These are phyloP conservation scores for Penicillium sp. DNA, from an alignment of 2,329 filamentous ascomycete genomes.

Conservation along the genomic window DNA sequence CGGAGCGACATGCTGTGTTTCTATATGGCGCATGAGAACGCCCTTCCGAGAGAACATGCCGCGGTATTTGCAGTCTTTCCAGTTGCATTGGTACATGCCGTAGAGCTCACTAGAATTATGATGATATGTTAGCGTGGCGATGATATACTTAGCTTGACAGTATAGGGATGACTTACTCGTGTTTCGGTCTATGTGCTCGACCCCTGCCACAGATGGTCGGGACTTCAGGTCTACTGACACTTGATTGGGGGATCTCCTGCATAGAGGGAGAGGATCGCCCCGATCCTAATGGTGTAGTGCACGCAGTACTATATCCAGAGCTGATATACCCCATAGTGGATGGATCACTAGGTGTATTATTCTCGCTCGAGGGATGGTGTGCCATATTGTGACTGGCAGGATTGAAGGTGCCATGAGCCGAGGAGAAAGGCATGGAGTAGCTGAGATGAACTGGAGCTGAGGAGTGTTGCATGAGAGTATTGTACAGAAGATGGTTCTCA, in stretches of 20 bases:
- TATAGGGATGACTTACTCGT: not conserved
- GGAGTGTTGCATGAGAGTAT: not conserved
- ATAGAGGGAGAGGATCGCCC: not conserved
- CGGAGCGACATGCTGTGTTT: not conserved
- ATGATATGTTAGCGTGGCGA: not conserved
- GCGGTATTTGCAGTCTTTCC: not conserved
- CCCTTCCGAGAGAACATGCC: not conserved
- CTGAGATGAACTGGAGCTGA: not conserved
- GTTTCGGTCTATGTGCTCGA: not conserved
- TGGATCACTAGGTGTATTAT: not conserved
- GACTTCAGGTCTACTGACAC: not conserved
- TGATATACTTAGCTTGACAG: not conserved
- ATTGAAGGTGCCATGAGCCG: not conserved
- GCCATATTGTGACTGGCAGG: not conserved
- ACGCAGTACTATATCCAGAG: not conserved
- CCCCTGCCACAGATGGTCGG: not conserved
- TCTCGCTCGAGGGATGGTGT: not conserved
- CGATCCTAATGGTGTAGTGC: not conserved
- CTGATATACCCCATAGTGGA: not conserved
- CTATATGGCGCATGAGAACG: not conserved
- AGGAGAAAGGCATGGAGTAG: not conserved
- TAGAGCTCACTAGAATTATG: not conserved
- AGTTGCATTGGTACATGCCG: not conserved
- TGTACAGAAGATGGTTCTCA: not conserved
- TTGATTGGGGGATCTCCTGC: not conserved